Percentiles rank a stretch among this genome's conserved stretches.
Evolutionary conservation across 495 filamentous ascomycete genomes (phyloP).

Genomic region (Margaritispora aquatica): DNA sequence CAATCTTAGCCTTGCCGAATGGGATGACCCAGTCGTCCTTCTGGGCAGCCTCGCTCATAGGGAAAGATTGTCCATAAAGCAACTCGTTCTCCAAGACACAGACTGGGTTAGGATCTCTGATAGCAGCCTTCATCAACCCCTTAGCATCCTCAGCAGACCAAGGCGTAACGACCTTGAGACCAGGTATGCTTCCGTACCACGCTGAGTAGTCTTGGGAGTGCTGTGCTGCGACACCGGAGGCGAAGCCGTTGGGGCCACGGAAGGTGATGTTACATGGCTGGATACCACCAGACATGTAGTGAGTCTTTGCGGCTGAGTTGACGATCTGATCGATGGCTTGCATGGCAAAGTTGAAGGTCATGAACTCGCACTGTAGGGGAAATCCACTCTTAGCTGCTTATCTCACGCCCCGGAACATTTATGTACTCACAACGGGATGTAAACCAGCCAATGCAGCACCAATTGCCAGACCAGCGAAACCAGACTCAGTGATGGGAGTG

Average conservation of each 20-base stretch:
- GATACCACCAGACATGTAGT: conserved; percentile 99
- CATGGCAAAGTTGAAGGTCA: conserved; percentile 99
- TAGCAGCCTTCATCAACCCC: conserved; percentile 94
- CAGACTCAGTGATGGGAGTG: conserved; percentile 95
- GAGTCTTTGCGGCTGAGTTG: conserved; percentile 98
- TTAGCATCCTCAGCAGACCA: conserved; percentile 98
- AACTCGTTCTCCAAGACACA: conserved; percentile 96
- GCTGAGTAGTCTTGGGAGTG: conserved; percentile 98
- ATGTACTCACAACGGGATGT: conserved; percentile 75
- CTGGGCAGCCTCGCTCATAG: conserved; percentile 93
- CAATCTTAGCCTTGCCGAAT: conserved; percentile 97
- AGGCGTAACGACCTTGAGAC: conserved; percentile 91
- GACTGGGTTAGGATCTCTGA: conserved; percentile 96
- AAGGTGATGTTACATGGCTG: conserved; percentile 99
- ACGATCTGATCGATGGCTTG: conserved; percentile 99
- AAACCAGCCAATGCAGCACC: conserved; percentile 91
- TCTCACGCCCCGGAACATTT: background rate
- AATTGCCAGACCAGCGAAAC: conserved; percentile 87
- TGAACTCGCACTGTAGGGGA: conserved; percentile 81
- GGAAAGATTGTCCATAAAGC: conserved; percentile 88
- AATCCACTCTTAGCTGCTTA: conserved; percentile 4
- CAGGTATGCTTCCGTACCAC: conserved; percentile 98
- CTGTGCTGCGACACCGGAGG: conserved; percentile 90
- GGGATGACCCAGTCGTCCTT: conserved; percentile 93
- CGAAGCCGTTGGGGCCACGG: conserved; percentile 97